Percentiles rank a stretch among this genome's conserved stretches.
These are phyloP conservation scores for Leccinum huronense DNA, from an alignment of 1,284 basidiomycete genomes.

Conservation along the genomic window DNA sequence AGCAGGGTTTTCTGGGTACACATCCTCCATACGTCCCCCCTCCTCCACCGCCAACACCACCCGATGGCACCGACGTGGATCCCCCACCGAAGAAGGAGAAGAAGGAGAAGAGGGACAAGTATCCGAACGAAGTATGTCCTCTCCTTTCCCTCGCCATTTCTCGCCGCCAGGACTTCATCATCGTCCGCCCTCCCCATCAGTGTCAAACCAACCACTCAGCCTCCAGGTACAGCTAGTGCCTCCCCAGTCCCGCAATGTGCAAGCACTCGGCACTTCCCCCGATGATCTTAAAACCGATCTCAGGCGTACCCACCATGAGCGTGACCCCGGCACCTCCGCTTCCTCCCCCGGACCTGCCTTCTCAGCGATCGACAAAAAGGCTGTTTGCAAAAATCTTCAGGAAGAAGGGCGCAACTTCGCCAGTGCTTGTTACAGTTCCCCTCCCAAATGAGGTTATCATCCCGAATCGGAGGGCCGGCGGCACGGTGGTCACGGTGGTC, in stretches of 20 bases:
- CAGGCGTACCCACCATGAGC: constrained; percentile 37
- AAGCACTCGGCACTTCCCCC: constrained; percentile 38
- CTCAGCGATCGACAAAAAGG: constrained; percentile 48
- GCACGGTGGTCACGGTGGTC: constrained; percentile 29
- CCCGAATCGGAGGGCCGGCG: constrained; percentile 18
- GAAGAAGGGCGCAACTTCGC: constrained; percentile 44
- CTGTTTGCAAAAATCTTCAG: constrained; percentile 76
- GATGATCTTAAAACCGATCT: constrained; percentile 27
- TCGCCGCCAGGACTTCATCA: constrained; percentile 69
- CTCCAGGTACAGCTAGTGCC: constrained; percentile 92
- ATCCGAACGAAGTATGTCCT: constrained; percentile 52
- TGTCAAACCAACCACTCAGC: constrained; percentile 85
- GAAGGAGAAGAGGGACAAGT: constrained; percentile 53
- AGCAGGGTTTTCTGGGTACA: constrained; percentile 24
- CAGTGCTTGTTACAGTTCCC: constrained; percentile 18
- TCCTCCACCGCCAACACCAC: constrained; percentile 17
- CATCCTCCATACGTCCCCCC: constrained; percentile 25
- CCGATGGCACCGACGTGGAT: constrained; percentile 15
- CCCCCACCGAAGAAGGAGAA: constrained; percentile 36
- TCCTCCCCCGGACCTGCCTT: constrained; percentile 26
- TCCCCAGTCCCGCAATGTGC: constrained; percentile 48
- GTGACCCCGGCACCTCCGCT: constrained; percentile 26
- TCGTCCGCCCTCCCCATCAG: constrained; percentile 84
- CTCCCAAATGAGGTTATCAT: constrained; percentile 11
- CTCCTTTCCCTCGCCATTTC: constrained; percentile 11